These are phyloP conservation scores for Phoma sp. DNA, from an alignment of 2,329 filamentous ascomycete genomes.

Conservation along the genomic window DNA sequence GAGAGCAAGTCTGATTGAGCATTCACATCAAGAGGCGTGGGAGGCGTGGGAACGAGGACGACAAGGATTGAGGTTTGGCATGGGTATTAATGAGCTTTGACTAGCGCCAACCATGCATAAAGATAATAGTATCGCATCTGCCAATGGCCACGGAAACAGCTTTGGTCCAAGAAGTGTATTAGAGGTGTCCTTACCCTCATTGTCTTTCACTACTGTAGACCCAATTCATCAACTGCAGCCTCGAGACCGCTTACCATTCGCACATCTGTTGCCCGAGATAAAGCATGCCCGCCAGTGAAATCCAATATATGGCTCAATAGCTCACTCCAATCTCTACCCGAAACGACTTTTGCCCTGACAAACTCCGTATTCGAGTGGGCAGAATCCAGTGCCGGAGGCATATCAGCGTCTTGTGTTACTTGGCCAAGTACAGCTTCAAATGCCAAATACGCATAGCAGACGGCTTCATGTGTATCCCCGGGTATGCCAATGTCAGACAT, in stretches of 20 bases:
- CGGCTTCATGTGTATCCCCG: slow-evolving; percentile 63
- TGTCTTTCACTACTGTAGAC: too few species aligned
- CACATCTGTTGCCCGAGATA: slow-evolving; percentile 11
- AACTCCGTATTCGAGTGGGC: slow-evolving; percentile 1
- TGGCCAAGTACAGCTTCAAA: slow-evolving; percentile 57
- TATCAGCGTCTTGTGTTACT: not conserved
- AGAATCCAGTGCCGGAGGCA: not conserved
- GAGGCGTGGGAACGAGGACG: too few species aligned
- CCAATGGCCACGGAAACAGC: too few species aligned
- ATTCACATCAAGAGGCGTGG: too few species aligned
- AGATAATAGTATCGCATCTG: too few species aligned
- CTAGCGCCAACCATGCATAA: too few species aligned
- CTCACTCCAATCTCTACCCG: slow-evolving; percentile 24
- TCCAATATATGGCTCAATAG: slow-evolving; percentile 13
- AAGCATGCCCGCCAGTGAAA: slow-evolving; percentile 22
- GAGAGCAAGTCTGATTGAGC: too few species aligned
- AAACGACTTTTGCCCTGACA: slow-evolving; percentile 16
- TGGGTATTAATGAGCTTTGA: too few species aligned
- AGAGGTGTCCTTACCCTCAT: too few species aligned
- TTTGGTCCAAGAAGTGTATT: too few species aligned
- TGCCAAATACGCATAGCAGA: slow-evolving; percentile 66
- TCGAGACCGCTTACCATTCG: slow-evolving; percentile 9
- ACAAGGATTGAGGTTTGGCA: too few species aligned
- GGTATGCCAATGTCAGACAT: slow-evolving; percentile 65
- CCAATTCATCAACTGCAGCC: not conserved